phyloP scores from a whole-genome alignment of 2,329 filamentous ascomycete species.

The Allantophomopsis cytisporea region DNA sequence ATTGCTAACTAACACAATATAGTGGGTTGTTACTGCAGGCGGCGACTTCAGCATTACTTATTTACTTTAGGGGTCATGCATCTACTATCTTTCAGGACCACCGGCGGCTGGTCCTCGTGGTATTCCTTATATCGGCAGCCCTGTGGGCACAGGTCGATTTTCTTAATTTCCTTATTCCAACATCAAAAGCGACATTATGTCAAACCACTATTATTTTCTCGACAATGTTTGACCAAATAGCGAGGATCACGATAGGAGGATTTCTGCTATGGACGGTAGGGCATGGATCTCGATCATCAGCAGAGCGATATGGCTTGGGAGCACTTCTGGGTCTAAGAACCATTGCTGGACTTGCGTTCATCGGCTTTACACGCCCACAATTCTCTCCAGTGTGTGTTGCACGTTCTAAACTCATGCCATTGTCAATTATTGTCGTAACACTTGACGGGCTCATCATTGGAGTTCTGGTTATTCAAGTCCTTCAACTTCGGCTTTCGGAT shows the following conservation, averaged over 20 bases:
- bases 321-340: slow-evolving; percentile 13
- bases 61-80: slow-evolving; percentile 16
- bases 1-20: not conserved
- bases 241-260: slow-evolving; percentile 16
- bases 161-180: slow-evolving; percentile 11
- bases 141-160: slow-evolving; percentile 18
- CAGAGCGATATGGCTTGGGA: slow-evolving; percentile 13
- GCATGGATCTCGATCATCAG: slow-evolving; percentile 13
- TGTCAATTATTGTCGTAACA: slow-evolving; percentile 15
- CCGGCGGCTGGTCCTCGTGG: slow-evolving; percentile 22
- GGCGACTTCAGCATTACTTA: slow-evolving; percentile 14
- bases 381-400: slow-evolving; percentile 18
- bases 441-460: slow-evolving; percentile 17
- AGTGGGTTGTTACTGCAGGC: slow-evolving; percentile 19
- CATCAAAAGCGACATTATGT: slow-evolving; percentile 10
- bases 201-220: slow-evolving; percentile 14
- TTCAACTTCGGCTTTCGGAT: slow-evolving; percentile 11
- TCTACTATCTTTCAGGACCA: slow-evolving; percentile 17
- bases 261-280: slow-evolving; percentile 19
- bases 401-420: slow-evolving; percentile 12
- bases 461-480: slow-evolving; percentile 10
- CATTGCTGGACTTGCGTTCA: slow-evolving; percentile 14
- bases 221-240: slow-evolving; percentile 18
- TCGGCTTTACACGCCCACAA: slow-evolving; percentile 17
- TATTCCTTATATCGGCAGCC: slow-evolving; percentile 18